Evolutionary conservation across 257 asterid genomes (phyloP).

Genomic region (Scutellaria baicalensis): DNA sequence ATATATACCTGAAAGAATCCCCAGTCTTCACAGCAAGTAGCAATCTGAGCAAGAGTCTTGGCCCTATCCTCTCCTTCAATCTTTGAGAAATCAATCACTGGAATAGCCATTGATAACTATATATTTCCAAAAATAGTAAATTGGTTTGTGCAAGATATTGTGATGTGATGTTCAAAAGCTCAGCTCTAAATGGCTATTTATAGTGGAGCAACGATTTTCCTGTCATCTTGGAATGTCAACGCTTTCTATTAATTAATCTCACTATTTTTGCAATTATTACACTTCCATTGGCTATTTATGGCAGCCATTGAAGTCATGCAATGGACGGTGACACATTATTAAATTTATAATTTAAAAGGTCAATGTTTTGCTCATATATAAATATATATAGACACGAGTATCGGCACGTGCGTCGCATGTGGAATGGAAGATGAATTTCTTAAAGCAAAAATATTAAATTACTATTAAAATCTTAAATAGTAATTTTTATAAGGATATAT

Average conservation of each 20-base stretch:
- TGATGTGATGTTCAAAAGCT: conserved; percentile 11
- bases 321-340: conserved; percentile 10
- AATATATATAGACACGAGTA: no score
- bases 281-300: neutral
- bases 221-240: conserved; percentile 34
- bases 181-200: conserved; percentile 24
- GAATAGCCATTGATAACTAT: conserved; percentile 38
- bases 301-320: conserved; percentile 12
- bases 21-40: conserved; percentile 49
- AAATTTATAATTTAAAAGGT: neutral
- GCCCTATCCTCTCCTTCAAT: conserved; percentile 41
- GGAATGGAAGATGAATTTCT: no score
- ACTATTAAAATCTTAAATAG: no score
- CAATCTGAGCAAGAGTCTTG: conserved; percentile 41
- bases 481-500: no score
- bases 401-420: no score
- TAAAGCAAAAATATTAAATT: no score
- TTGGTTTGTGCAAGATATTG: neutral
- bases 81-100: conserved; percentile 57
- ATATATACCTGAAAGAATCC: conserved; percentile 79
- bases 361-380: conserved; percentile 13
- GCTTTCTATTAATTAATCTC: neutral
- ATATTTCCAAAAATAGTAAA: neutral
- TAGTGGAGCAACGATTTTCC: conserved; percentile 28
- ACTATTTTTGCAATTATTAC: conserved; percentile 1